A percentile compares a stretch with the other conserved stretches of the same genome.
Evolutionary conservation across 495 filamentous ascomycete species (phyloP).

Genomic region (Neurospora sp.): DNA sequence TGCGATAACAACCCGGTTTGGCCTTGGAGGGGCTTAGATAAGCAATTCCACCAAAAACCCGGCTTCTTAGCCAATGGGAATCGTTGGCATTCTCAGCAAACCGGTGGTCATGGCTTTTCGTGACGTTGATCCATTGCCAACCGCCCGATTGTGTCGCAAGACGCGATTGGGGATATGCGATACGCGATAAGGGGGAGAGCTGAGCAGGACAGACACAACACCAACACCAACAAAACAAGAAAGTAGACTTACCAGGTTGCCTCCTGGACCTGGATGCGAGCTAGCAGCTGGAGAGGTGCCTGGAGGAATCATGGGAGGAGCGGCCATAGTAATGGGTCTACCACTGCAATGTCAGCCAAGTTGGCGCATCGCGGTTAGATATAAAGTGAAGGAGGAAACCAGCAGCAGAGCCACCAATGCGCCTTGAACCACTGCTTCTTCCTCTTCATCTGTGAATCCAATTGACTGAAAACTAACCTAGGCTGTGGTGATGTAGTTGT

Average conservation of each 20-base stretch:
- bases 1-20: background rate
- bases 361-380: background rate
- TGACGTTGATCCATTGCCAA: background rate
- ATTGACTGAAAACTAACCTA: conserved; percentile 41
- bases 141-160: background rate
- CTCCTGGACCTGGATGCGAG: conserved; percentile 55
- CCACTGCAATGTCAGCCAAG: background rate
- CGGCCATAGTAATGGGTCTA: conserved; percentile 19
- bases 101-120: background rate
- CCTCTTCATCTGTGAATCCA: background rate
- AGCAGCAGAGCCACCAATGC: background rate
- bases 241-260: conserved; percentile 50
- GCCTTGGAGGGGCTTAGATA: conserved; percentile 11
- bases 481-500: conserved; percentile 50
- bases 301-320: conserved; percentile 34
- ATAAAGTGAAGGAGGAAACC: background rate
- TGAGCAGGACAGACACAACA: background rate
- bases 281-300: conserved; percentile 55
- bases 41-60: conserved; percentile 14
- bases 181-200: background rate
- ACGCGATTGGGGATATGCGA: conserved; percentile 1
- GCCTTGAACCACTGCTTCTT: background rate
- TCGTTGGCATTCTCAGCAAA: conserved; percentile 6
- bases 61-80: conserved; percentile 9
- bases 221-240: conserved; percentile 4